Base-by-base conservation (phyloP, 108 stramenopile species). In the Epipyxis sp. region DNA sequence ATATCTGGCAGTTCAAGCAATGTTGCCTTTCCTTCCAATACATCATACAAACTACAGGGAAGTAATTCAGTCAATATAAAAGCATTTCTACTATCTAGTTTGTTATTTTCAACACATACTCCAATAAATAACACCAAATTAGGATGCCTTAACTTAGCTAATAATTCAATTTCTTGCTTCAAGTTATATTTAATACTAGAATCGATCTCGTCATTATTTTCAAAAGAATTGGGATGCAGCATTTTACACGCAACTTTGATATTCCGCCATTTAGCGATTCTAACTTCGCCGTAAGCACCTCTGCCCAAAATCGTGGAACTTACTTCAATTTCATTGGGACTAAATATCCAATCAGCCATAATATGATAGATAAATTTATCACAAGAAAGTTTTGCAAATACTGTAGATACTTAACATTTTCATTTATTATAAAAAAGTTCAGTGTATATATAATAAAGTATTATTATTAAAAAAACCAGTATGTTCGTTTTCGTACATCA, bases 71-170 rank as follows among this genome's bases (percentile, higher is more conserved):
- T 59, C 44, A 83, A 69, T 32, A 87, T 50, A 42, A 80, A 85
- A n/a, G n/a, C n/a, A n/a, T n/a, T n/a, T n/a, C n/a, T n/a, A n/a
- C n/a, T n/a, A n/a, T n/a, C n/a, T 1, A 82, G 41, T 27, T 76
- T 59, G 0, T 78, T 77, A 42, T 69, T 42, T 43, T 82, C 59
- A 35, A 62, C 50, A 41, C 81, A 79, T 20, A 82, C 84, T 0
- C 86, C 86, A 37, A 80, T 59, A 42, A 86, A 81, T 68, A 82
- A 27, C 1, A 85, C 84, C 59, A 87, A 45, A 78, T 87, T 87
- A 27, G 86, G 86, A 59, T 87, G 86, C 42, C 67, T 44, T 29
- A 87, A 59, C 35, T 77, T 68, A 29, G 78, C 58, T 39, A 83
- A 77, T 32, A 84, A 27, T 1, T 45, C 42, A 1, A 82, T 81